These are phyloP conservation scores for Wallacemonas rigidus DNA, from an alignment of 208 protist species.

Conservation along the genomic window DNA sequence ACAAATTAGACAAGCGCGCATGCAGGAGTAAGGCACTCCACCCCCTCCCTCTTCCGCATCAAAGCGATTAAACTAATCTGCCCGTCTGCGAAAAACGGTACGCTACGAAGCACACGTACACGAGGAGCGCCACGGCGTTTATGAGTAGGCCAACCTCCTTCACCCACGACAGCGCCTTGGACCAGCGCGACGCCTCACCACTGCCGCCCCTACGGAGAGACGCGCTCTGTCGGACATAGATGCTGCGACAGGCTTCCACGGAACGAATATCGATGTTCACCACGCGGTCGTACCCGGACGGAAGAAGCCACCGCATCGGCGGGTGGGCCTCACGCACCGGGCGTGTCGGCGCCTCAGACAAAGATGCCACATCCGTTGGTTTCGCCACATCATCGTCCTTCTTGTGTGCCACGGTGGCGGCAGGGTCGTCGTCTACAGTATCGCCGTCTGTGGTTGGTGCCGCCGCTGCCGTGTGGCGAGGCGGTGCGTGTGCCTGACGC, in stretches of 20 bases:
- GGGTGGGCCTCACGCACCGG: neutral
- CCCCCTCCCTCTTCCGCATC: neutral
- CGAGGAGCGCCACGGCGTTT: constrained; percentile 34
- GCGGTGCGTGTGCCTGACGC: neutral
- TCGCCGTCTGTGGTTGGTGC: neutral
- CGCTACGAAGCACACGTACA: constrained; percentile 6
- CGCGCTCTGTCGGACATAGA: neutral
- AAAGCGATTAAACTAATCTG: constrained; percentile 3
- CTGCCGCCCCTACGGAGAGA: constrained; percentile 22
- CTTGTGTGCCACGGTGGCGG: neutral
- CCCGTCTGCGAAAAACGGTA: neutral
- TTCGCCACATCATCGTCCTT: constrained; percentile 12
- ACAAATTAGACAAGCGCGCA: neutral
- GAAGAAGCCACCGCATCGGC: constrained; percentile 28
- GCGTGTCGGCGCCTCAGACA: neutral
- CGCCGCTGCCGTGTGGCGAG: neutral
- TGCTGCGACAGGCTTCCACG: constrained; percentile 3
- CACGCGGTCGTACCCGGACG: constrained; percentile 30
- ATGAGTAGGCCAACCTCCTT: constrained; percentile 29
- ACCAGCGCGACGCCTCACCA: neutral
- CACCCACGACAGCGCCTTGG: neutral
- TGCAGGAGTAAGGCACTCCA: too few species aligned
- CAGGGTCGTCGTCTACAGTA: neutral
- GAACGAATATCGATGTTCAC: constrained; percentile 32
- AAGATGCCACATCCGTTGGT: neutral